A percentile compares a stretch with the other conserved stretches of the same genome.
Evolutionary conservation across 2,329 filamentous ascomycete genomes (phyloP).

Genomic region (Pleurostoma richardsiae): DNA sequence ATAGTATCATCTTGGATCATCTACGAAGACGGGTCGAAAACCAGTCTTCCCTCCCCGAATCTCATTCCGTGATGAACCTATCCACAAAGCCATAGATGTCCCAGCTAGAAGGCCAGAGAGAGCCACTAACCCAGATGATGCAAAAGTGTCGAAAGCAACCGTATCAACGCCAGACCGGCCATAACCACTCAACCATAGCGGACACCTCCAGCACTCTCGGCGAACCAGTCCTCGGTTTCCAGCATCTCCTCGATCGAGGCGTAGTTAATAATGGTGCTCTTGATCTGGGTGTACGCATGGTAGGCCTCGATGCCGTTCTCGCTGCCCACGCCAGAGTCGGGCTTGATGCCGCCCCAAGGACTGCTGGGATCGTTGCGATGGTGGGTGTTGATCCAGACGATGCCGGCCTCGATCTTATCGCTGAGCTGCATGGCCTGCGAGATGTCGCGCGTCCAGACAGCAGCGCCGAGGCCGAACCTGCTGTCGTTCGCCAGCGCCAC

Average conservation of each 20-base stretch:
- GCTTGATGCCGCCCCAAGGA: conserved; percentile 63
- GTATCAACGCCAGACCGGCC: too few relatives aligned
- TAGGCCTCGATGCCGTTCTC: conserved; percentile 67
- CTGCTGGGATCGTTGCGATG: conserved; percentile 69
- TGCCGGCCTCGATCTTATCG: conserved; percentile 64
- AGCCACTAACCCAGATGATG: too few relatives aligned
- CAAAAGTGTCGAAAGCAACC: too few relatives aligned
- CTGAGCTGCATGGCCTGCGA: conserved; percentile 69
- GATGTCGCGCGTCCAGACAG: conserved; percentile 71
- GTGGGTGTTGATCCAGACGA: conserved; percentile 55
- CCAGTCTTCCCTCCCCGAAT: too few relatives aligned
- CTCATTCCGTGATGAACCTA: too few relatives aligned
- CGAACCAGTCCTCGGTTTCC: conserved; percentile 62
- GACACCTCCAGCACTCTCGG: conserved; percentile 49
- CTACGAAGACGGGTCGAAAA: too few relatives aligned
- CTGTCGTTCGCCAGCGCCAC: conserved; percentile 67
- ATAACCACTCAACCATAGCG: conserved; percentile 47
- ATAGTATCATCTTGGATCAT: too few relatives aligned
- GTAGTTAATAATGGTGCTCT: conserved; percentile 68
- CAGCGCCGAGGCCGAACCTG: conserved; percentile 72
- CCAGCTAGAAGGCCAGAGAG: too few relatives aligned
- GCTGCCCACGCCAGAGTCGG: conserved; percentile 61
- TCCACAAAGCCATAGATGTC: too few relatives aligned
- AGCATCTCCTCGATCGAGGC: conserved; percentile 47
- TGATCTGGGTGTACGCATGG: conserved; percentile 52